Evolutionary conservation across 495 filamentous ascomycete genomes (phyloP), one percentile per base, ranked within the genome.

Genomic region (Penicillium riverlandense): DNA sequence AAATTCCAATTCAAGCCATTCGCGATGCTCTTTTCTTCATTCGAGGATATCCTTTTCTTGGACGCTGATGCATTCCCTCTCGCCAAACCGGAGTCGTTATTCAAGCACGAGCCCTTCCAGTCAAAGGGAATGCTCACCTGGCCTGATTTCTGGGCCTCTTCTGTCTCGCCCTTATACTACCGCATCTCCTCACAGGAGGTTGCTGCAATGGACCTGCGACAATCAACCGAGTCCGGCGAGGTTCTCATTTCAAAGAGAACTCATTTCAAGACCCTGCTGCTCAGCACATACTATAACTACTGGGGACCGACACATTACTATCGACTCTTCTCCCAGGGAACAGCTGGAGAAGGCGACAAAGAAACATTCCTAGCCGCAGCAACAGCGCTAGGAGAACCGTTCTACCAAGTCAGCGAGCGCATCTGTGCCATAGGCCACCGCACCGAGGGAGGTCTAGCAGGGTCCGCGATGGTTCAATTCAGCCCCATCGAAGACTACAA

Each of bases 281-380:
- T 80, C 1, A 55, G 65, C 2, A 65, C 69, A 0, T 82, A 80
- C 44, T 80, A 82, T 58, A 80, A 80, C 45, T 71, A 65, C 48
- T 70, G 69, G 54, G 75, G 74, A 2, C 66, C 70, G 0, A 38
- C 59, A 0, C 62, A 70, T 41, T 80, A 72, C 54, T 80, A 74
- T 46, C 57, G 60, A 0, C 56, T 80, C 6, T 55, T 78, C 6
- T 63, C 61, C 7, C 75, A 76, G 51, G 72, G 73, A 22, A 68
- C 59, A 0, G 58, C 65, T 1, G 78, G 76, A 6, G 62, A 75
- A 48, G 75, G 76, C 11, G 77, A 80, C 49, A 79, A 79, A 48
- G 77, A 80, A 33, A 80, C 71, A 2, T 79, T 78, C 45, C 29
- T 73, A 7, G 50, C 68, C 0, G 74, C 74, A 0, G 75, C 75